Conservation (phyloP, 768 basidiomycete species). For the Auriscalpium vulgare region DNA sequence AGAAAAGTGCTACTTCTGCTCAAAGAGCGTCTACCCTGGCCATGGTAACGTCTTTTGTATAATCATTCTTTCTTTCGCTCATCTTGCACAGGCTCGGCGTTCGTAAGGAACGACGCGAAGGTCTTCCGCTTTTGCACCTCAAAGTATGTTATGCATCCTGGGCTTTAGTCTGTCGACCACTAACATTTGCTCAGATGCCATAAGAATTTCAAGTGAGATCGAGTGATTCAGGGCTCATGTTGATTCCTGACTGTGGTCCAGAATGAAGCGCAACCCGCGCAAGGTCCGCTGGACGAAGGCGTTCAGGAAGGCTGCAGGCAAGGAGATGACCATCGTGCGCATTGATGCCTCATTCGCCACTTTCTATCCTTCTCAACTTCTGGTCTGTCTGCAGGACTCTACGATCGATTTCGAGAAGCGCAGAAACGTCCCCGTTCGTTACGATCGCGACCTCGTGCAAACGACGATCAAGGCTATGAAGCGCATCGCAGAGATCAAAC, state of each 20-base stretch:
- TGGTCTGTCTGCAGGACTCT: conserved; percentile 58
- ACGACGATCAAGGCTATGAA: conserved; percentile 97
- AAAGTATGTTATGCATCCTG: conserved; percentile 51
- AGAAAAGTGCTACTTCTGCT: conserved; percentile 99
- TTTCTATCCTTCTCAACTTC: not conserved
- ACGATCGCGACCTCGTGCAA: conserved; percentile 88
- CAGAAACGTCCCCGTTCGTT: conserved; percentile 93
- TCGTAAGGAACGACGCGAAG: conserved; percentile 97
- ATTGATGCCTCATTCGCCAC: not conserved
- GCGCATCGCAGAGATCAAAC: conserved; percentile 86
- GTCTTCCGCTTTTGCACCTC: conserved; percentile 97
- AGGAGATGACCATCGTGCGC: conserved; percentile 97
- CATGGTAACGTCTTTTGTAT: conserved; percentile 50
- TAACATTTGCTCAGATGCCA: conserved; percentile 59
- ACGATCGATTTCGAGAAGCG: conserved; percentile 99
- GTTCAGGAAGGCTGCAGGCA: conserved; percentile 96
- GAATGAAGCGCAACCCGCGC: conserved; percentile 99
- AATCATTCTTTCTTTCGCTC: not conserved
- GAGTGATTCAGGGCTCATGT: not conserved
- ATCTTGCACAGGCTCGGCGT: conserved; percentile 61
- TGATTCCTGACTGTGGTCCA: conserved; percentile 22
- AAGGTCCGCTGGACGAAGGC: conserved; percentile 99
- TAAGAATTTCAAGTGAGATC: conserved; percentile 93
- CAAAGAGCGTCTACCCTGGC: conserved; percentile 92
- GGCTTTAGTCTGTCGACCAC: conserved; percentile 1